These are phyloP conservation scores for Sergeia podlipaevii DNA, from an alignment of 208 protist species.

Conservation along the genomic window DNA sequence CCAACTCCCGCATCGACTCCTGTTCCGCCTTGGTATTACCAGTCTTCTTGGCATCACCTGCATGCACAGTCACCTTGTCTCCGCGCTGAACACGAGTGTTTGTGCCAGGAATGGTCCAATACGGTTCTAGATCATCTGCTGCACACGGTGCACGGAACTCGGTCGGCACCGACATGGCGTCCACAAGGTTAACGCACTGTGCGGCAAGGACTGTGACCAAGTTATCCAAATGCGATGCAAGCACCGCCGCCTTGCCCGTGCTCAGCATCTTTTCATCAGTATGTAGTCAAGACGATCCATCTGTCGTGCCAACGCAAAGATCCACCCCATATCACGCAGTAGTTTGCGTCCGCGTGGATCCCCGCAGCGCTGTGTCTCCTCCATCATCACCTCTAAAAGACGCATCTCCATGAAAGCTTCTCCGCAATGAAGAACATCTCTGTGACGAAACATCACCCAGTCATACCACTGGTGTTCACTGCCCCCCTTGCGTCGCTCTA, in stretches of 20 bases:
- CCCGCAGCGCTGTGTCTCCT: conserved; percentile 63
- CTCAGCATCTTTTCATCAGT: conserved; percentile 70
- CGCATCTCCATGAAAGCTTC: conserved; percentile 90
- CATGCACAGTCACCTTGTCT: conserved; percentile 41
- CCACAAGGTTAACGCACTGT: conserved; percentile 82
- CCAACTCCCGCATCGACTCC: conserved; percentile 70
- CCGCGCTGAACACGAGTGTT: conserved; percentile 78
- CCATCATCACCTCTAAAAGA: conserved; percentile 75
- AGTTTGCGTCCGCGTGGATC: conserved; percentile 82
- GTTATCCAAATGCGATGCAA: conserved; percentile 80
- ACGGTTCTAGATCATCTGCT: conserved; percentile 65
- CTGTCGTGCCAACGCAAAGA: conserved; percentile 75
- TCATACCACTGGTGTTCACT: conserved; percentile 88
- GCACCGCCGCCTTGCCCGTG: conserved; percentile 46
- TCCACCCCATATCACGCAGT: conserved; percentile 85
- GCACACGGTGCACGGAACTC: conserved; percentile 50
- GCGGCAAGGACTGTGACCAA: conserved; percentile 83
- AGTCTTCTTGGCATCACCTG: conserved; percentile 6
- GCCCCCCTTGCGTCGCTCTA: conserved; percentile 81
- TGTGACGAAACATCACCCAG: conserved; percentile 86
- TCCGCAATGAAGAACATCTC: conserved; percentile 82
- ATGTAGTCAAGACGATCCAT: conserved; percentile 78
- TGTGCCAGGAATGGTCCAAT: conserved; percentile 88
- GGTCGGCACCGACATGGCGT: conserved; percentile 69
- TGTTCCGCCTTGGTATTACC: conserved; percentile 62